Base-by-base conservation (phyloP, 2,329 filamentous ascomycete species). In the Calycina herbarum region DNA sequence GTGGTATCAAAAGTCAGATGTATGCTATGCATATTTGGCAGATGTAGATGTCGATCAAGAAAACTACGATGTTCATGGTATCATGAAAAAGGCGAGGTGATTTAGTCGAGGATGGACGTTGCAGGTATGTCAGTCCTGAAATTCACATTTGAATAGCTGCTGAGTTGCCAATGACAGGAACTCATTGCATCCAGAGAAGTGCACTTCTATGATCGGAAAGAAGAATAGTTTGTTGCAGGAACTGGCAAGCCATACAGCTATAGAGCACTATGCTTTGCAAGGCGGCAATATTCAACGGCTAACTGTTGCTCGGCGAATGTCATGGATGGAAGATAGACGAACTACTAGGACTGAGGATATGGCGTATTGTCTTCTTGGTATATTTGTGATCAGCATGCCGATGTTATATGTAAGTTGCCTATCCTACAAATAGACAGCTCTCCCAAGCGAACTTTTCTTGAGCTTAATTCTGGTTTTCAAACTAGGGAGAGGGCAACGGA, bases 21-120 rank as follows among this genome's bases (percentile, higher is more conserved):
- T 57, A 6, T 57, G 54, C 29, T 57, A 57, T 29, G 54, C 54
- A 31, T 57, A 57, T 57, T 10, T 57, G 15, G 20, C 54, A 33
- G 54, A 57, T 31, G 54, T 57, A 7, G 15, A 57, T 24, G 13
- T 2, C 7, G 2, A 2, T 13, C 29, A 31, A 57, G 20, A 15
- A 24, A 17, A 3, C 5, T 6, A 17, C 15, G 54, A 31, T 17
- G 2, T 31, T 11, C 15, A 20, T 27, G 29, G 3, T 57, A 31
- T 5, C 2, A 33, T 57, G 7, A 5, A 5, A 17, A 29, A 20
- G 15, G 8, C 20, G 5, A 57, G 54, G 29, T 57, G 54, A 20
- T 57, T 57, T 31, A 17, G 3, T 4, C 54, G 54, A 10, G 54
- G 27, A 20, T 57, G 54, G 54, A 57, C 54, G 29, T 15, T 57